These are phyloP conservation scores for Rhizoctonia solani DNA, from an alignment of 1,284 basidiomycete genomes.

Conservation along the genomic window DNA sequence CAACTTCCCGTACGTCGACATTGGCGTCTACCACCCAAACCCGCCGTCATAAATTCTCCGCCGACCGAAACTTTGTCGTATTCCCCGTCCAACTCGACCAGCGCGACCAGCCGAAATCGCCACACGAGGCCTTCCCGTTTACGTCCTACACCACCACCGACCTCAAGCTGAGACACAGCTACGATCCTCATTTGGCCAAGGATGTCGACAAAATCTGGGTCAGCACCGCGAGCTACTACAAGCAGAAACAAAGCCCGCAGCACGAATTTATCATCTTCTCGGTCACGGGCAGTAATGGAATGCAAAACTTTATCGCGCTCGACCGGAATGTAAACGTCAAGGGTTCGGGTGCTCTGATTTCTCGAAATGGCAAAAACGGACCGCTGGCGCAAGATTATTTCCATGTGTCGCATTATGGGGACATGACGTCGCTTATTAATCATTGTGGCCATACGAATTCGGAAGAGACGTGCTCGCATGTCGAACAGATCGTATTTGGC, in stretches of 20 bases:
- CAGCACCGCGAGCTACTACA: not conserved
- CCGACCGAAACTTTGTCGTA: too few species aligned
- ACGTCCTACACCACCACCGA: too few species aligned
- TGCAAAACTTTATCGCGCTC: not conserved
- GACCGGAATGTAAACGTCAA: not conserved
- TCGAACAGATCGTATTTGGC: not conserved
- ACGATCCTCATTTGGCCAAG: too few species aligned
- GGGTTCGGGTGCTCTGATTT: not conserved
- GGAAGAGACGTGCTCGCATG: not conserved
- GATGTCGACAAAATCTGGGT: too few species aligned
- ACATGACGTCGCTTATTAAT: not conserved
- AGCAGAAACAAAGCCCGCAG: not conserved
- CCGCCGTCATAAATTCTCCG: too few species aligned
- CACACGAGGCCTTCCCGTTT: too few species aligned
- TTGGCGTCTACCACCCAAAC: too few species aligned
- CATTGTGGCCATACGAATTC: not conserved
- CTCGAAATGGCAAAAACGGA: not conserved
- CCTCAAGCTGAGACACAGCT: too few species aligned
- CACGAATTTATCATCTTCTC: constrained; percentile 7
- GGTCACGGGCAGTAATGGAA: not conserved
- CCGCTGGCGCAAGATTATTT: not conserved
- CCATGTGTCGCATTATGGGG: not conserved
- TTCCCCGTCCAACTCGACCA: too few species aligned
- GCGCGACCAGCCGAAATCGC: too few species aligned
- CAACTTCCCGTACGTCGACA: too few species aligned